Conservation (phyloP, 495 filamentous ascomycete species). For the Acidomyces sp. region DNA sequence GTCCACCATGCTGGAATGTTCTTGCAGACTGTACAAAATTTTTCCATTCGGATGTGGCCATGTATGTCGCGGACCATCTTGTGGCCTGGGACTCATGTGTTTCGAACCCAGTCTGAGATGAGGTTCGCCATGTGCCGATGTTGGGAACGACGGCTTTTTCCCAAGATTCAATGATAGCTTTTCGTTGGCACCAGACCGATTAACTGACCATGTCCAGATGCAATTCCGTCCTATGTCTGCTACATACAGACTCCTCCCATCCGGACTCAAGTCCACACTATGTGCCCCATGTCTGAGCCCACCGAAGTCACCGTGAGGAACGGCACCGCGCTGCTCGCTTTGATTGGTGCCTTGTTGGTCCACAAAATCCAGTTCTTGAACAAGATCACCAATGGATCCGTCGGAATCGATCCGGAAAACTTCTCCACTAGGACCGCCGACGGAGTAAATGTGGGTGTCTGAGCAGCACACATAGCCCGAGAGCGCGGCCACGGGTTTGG, state of each 20-base stretch:
- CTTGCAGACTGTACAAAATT: constrained; percentile 17
- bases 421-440: constrained; percentile 19
- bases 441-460: constrained; percentile 15
- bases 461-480: constrained; percentile 19
- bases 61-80: constrained; percentile 19
- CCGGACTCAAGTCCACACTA: constrained; percentile 16
- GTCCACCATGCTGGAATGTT: constrained; percentile 20
- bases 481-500: constrained; percentile 9
- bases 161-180: no score
- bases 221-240: constrained; percentile 19
- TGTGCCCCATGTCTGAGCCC: constrained; percentile 23
- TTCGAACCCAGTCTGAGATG: constrained; percentile 10
- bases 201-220: constrained; percentile 14
- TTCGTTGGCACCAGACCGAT: not conserved
- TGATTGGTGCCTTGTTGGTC: constrained; percentile 11
- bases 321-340: constrained; percentile 6
- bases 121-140: not conserved
- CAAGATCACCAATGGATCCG: constrained; percentile 12
- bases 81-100: constrained; percentile 10
- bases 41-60: constrained; percentile 18
- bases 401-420: constrained; percentile 15
- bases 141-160: not conserved
- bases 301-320: constrained; percentile 19
- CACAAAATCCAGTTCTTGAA: constrained; percentile 17
- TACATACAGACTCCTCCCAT: constrained; percentile 15